phyloP scores from a whole-genome alignment of 2,329 filamentous ascomycete species.

The Ceratocystiopsis sp. region DNA sequence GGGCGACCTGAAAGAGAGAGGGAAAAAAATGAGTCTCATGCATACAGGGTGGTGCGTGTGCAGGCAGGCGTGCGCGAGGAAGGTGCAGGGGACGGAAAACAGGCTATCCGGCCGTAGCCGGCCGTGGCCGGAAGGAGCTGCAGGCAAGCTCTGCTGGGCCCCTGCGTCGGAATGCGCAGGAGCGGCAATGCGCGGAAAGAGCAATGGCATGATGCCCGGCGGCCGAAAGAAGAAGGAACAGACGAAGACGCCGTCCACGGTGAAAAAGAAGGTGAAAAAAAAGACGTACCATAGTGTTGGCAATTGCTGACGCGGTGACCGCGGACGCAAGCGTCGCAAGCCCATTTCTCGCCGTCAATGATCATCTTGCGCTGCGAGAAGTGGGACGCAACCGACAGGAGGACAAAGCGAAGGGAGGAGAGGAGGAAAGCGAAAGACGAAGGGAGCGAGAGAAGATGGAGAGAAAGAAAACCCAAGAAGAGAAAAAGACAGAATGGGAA shows the following conservation, averaged over 20 bases:
- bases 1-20: slow-evolving; percentile 50
- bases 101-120: too few species aligned
- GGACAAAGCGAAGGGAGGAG: background rate
- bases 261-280: too few species aligned
- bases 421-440: slow-evolving; percentile 1
- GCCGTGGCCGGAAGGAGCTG: background rate
- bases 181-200: too few species aligned
- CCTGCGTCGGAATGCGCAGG: slow-evolving; percentile 1
- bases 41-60: background rate
- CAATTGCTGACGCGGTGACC: slow-evolving; percentile 98
- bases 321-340: slow-evolving; percentile 94
- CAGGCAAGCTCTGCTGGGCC: background rate
- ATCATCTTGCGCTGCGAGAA: too few species aligned
- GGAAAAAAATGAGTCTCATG: slow-evolving; percentile 1
- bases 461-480: background rate
- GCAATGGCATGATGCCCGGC: too few species aligned
- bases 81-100: too few species aligned
- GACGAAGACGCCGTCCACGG: too few species aligned
- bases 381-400: too few species aligned
- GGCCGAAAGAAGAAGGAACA: too few species aligned
- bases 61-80: too few species aligned
- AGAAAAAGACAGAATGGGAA: background rate
- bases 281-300: slow-evolving; percentile 72
- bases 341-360: slow-evolving; percentile 92
- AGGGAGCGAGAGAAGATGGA: background rate